Conservation (phyloP, 192 early-diverging fungal genomes). For the Backusella macrospora region DNA sequence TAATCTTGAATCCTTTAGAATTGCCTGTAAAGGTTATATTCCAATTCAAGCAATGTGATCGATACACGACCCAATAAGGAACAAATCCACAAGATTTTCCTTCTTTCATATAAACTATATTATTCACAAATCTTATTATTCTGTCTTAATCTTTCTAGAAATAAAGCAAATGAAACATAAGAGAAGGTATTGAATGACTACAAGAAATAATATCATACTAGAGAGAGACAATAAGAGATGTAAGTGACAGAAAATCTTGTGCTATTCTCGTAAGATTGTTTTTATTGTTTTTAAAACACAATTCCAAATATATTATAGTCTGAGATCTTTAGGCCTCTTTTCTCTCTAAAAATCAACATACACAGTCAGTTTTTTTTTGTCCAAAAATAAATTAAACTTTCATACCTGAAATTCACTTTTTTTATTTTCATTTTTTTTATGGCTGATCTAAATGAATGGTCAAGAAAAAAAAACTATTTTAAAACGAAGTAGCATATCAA, state of each 20-base stretch:
- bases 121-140: neutral
- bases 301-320: neutral
- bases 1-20: neutral
- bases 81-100: neutral
- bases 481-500: too few relatives aligned
- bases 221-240: neutral
- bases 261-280: neutral
- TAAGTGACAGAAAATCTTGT: neutral
- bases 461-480: too few relatives aligned
- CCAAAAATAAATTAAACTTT: too few relatives aligned
- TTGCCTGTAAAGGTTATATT: neutral
- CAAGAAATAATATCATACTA: neutral
- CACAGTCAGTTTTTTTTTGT: too few relatives aligned
- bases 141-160: neutral
- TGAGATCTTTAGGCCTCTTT: neutral
- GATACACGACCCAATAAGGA: slow-evolving; percentile 9
- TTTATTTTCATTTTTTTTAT: too few relatives aligned
- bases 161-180: neutral
- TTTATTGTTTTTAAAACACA: neutral
- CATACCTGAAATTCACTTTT: too few relatives aligned
- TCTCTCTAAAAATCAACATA: neutral
- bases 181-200: neutral
- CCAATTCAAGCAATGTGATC: slow-evolving; percentile 10
- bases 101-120: neutral
- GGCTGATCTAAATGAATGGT: too few relatives aligned